Base-by-base conservation (phyloP, 2,329 filamentous ascomycete species). In the Fusarium equiseti region DNA sequence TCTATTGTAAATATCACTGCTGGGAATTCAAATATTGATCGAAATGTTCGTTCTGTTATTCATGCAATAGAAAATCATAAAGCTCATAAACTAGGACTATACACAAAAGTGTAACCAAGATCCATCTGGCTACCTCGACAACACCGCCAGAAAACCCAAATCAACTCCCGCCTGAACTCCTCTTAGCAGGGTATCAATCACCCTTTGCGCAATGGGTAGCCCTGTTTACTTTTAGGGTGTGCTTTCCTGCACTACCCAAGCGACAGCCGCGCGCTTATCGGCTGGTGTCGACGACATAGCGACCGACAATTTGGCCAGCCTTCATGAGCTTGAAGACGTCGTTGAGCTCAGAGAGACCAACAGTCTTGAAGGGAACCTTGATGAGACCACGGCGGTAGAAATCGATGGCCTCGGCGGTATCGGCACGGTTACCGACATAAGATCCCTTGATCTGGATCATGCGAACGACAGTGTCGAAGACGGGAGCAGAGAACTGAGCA, bases 361-460 rank as follows among this genome's bases (percentile, higher is more conserved):
- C 90, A 10, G 89, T 88, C 90, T 97, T 97, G 88, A 88, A 96
- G 10, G 95, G 95, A 8, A 90, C 90, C 78, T 93, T 91, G 87
- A 98, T 95, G 70, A 97, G 83, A 18, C 95, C 95, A 24, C 92
- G 87, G 61, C 87, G 84, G 86, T 89, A 98, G 85, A 98, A 98
- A 73, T 98, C 95, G 68, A 98, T 86, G 5, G 95, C 95, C 85
- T 98, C 95, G 56, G 90, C 88, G 2, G 90, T 91, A 79, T 98
- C 95, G 79, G 92, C 90, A 73, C 95, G 89, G 85, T 97, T 98
- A 62, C 95, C 95, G 73, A 98, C 95, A 79, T 98, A 98, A 75
- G 90, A 94, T 66, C 95, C 95, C 85, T 93, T 93, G 86, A 98
- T 98, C 76, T 83, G 90, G 84, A 98, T 90, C 94, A 97, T 97